Base-by-base conservation (phyloP, 75 land plant species). In the Picea glauca region DNA sequence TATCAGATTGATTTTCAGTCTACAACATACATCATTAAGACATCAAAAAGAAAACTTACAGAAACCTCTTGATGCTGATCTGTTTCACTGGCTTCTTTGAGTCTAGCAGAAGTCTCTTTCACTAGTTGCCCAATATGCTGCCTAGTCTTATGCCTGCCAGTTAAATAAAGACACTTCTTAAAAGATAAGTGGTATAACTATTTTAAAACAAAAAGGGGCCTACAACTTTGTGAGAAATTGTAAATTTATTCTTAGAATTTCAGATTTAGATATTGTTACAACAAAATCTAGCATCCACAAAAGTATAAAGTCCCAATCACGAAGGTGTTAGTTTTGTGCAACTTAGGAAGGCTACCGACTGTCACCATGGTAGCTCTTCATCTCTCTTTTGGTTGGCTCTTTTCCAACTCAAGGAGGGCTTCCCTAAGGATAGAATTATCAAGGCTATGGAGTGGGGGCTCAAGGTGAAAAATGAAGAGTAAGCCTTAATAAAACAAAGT, bases 91-190 rank as follows among this genome's bases (percentile, higher is more conserved):
- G 91, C 76, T 9, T 84, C 59, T 74, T 85, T 90, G 64, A 91
- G 91, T 80, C 87, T 84, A 40, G 93, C 91, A 59, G 91, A 89
- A 40, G 93, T 91, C n/a, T 91, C 89, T 72, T 89, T 91, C 56
- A 85, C 88, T 54, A 91, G 64, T 60, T 89, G 87, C 78, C 85
- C 79, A 40, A 91, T 86, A 31, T 85, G 63, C 67, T 82, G 91
- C 78, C 93, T 81, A 21, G 88, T 83, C 32, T 73, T 88, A 77
- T 87, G 91, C 83, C 93, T 91, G 86, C 15, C 56, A 6, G 38
- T 46, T 35, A 57, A 46, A 20, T 2, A 81, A 23, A 60, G 56
- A 62, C 17, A 43, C n/a, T 38, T 70, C 40, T n/a, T 70, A 21
- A 70, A 40, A 70, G 23, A 35, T 13, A 15, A 65, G 35, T 5